Evolutionary conservation across 2,329 filamentous ascomycete genomes (phyloP), one percentile per base, ranked within the genome.

Genomic region (Aspergillus caelatus): DNA sequence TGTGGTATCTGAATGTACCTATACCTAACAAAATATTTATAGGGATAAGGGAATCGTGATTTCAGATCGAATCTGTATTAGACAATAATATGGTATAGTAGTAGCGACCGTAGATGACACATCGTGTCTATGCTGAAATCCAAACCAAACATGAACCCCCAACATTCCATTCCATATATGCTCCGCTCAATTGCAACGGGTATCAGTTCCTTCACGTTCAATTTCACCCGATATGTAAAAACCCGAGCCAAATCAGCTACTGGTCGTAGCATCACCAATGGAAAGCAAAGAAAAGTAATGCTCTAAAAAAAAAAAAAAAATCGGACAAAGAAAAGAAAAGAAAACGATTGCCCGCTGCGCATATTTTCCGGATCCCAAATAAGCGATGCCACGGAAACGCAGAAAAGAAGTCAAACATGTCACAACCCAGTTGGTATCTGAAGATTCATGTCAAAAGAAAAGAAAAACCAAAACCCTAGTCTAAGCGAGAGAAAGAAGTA

Each of bases 401-500:
- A 69, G 64, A 65, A 62, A 65, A 57, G 28, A 61, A 58, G 61
- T 46, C 28, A 50, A 62, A 64, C 48, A 55, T 55, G 52, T 55
- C 64, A 62, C 67, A 68, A 65, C 65, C 65, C 68, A 67, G 65
- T 67, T 70, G 68, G 68, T 70, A 69, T 70, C 68, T 63, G 56
- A 64, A 66, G 60, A 63, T 58, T 57, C 52, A 67, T 60, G 59
- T 50, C 58, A 59, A 58, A 63, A 19, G 26, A 63, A 69, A 60
- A 66, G 69, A 30, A 65, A 62, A 68, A 67, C 67, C 68, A 68
- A 73, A 71, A 73, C 71, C 71, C 71, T 62, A 71, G 71, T 76
- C 75, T 77, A 63, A 77, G 69, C 74, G 75, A 78, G 73, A 74
- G 74, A 74, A 75, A 69, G 68, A 74, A 72, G 70, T 50, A 61